phyloP scores from a whole-genome alignment of 2,329 filamentous ascomycete genomes.

The Pseudogymnoascus sp. region DNA sequence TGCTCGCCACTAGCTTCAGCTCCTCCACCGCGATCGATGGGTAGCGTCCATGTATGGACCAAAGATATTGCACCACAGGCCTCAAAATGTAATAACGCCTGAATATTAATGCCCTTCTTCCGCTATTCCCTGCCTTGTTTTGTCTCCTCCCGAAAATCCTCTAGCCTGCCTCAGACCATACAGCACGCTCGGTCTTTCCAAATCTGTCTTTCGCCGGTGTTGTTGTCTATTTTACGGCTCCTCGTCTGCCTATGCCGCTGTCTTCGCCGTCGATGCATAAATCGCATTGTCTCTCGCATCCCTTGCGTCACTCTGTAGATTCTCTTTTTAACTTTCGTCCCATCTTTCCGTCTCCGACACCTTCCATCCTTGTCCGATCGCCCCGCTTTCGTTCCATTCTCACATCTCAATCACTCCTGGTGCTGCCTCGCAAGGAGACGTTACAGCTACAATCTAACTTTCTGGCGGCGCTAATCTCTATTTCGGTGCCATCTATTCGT shows the following conservation, averaged over 20 bases:
- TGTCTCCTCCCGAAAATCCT: conserved; percentile 1
- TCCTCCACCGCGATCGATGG: conserved; percentile 1
- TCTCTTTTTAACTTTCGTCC: conserved; percentile 4
- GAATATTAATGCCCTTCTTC: conserved; percentile 4
- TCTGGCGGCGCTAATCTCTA: neutral
- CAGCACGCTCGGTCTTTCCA: conserved; percentile 2
- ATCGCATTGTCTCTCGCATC: neutral
- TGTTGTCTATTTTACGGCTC: conserved; percentile 3
- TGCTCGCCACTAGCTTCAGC: conserved; percentile 7
- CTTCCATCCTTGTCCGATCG: conserved; percentile 1
- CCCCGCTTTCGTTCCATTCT: conserved; percentile 7
- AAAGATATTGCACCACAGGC: conserved; percentile 6
- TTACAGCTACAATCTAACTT: neutral
- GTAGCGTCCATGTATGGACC: neutral
- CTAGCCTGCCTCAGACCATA: conserved; percentile 2
- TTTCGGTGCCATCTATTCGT: neutral
- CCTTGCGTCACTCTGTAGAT: conserved; percentile 5
- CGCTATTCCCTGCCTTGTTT: neutral
- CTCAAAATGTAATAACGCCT: conserved; percentile 3
- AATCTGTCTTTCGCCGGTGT: neutral
- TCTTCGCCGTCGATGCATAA: conserved; percentile 3
- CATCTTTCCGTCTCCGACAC: conserved; percentile 1
- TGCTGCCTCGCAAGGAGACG: neutral
- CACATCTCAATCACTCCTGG: conserved; percentile 1
- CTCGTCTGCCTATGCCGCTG: conserved; percentile 4